A percentile compares a stretch with the other conserved stretches of the same genome.
phyloP scores from a whole-genome alignment of 352 stramenopile genomes.

The Plasmopara muralis region DNA sequence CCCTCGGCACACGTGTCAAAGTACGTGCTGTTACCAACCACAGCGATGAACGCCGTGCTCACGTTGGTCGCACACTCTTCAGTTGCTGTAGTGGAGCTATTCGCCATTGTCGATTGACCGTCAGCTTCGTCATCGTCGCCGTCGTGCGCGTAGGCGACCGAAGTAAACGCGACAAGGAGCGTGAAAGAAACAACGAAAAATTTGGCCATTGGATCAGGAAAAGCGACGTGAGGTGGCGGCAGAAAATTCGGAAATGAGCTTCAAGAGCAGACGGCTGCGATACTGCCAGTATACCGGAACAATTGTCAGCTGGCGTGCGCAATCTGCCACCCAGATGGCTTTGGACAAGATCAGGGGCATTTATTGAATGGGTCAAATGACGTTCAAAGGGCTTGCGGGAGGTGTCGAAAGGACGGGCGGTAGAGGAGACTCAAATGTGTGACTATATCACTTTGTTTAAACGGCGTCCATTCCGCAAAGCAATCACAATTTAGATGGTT shows the following conservation, averaged over 20 bases:
- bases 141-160: slow-evolving; percentile 14
- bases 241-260: slow-evolving; percentile 13
- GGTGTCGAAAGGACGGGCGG: too few relatives aligned
- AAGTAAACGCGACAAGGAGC: slow-evolving; percentile 20
- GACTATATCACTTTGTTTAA: too few relatives aligned
- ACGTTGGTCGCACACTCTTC: slow-evolving; percentile 33
- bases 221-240: slow-evolving; percentile 8
- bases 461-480: too few relatives aligned
- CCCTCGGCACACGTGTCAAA: slow-evolving; percentile 46
- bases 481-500: too few relatives aligned
- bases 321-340: too few relatives aligned
- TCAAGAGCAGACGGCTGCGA: too few relatives aligned
- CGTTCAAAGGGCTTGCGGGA: too few relatives aligned
- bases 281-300: too few relatives aligned
- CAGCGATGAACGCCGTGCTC: slow-evolving; percentile 27
- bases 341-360: too few relatives aligned
- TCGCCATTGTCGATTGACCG: slow-evolving; percentile 1
- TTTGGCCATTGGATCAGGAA: slow-evolving; percentile 12
- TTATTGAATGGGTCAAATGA: too few relatives aligned
- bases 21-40: slow-evolving; percentile 42
- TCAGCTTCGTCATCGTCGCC: neutral
- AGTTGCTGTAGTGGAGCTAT: slow-evolving; percentile 4
- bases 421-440: too few relatives aligned
- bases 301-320: too few relatives aligned
- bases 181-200: slow-evolving; percentile 14